These are phyloP conservation scores for Filobasidium wieringae DNA, from an alignment of 768 basidiomycete species.

Conservation along the genomic window DNA sequence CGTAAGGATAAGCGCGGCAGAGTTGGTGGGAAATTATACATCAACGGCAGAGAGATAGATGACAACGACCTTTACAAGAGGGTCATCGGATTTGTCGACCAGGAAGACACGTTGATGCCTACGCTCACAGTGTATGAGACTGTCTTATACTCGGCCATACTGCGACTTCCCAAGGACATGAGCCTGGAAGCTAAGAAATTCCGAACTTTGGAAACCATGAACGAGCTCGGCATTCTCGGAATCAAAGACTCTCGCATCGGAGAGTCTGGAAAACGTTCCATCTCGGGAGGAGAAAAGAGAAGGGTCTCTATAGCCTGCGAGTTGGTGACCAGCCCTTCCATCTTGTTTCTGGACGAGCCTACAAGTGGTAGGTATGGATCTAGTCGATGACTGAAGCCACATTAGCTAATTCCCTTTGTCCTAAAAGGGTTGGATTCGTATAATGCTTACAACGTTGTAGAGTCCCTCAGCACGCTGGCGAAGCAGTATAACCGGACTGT, in stretches of 20 bases:
- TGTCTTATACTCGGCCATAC: constrained; percentile 78
- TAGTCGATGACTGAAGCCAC: neutral
- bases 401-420: neutral
- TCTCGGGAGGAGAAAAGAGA: constrained; percentile 95
- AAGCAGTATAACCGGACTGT: constrained; percentile 85
- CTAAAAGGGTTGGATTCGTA: constrained; percentile 73
- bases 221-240: constrained; percentile 81
- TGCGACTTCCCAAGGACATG: constrained; percentile 89
- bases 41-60: constrained; percentile 69
- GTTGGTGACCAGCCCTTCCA: constrained; percentile 89
- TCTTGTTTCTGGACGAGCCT: constrained; percentile 92
- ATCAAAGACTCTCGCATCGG: constrained; percentile 88
- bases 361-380: constrained; percentile 60
- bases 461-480: constrained; percentile 72
- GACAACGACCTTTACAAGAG: constrained; percentile 63
- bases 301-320: constrained; percentile 96
- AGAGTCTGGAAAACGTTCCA: constrained; percentile 71
- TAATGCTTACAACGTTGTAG: constrained; percentile 90
- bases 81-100: constrained; percentile 90
- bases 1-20: constrained; percentile 71
- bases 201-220: constrained; percentile 86
- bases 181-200: constrained; percentile 88
- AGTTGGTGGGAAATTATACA: constrained; percentile 61
- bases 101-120: constrained; percentile 94
- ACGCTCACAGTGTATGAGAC: constrained; percentile 98